Conservation (phyloP, 1,139 yeast species). For the Blastobotrys malaysiensis region DNA sequence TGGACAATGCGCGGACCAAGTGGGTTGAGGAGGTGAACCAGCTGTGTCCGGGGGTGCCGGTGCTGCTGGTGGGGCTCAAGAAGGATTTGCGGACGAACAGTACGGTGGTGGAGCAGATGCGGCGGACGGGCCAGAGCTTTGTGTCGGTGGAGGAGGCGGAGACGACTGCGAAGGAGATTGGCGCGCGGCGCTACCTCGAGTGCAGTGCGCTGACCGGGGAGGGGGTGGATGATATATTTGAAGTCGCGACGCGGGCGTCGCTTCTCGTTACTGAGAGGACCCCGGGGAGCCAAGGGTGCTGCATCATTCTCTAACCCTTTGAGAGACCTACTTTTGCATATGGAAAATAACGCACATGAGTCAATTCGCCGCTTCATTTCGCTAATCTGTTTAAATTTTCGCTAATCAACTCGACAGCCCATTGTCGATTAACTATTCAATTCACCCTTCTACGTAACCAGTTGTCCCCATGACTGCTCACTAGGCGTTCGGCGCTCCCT, state of each 20-base stretch:
- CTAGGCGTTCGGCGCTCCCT: too few species aligned
- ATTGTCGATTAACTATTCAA: not conserved
- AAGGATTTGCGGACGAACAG: constrained; percentile 82
- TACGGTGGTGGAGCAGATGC: constrained; percentile 66
- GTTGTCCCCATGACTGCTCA: too few species aligned
- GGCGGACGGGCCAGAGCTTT: constrained; percentile 70
- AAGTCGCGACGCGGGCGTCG: constrained; percentile 80
- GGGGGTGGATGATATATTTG: constrained; percentile 88
- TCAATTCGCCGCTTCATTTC: too few species aligned
- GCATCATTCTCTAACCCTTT: constrained; percentile 18
- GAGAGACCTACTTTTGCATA: not conserved
- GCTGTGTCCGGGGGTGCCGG: constrained; percentile 76
- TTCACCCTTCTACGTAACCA: too few species aligned
- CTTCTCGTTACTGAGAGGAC: constrained; percentile 30
- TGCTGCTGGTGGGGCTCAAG: constrained; percentile 85
- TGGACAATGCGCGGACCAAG: constrained; percentile 53
- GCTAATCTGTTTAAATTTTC: too few species aligned
- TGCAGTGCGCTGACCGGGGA: constrained; percentile 91
- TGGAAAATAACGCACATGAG: too few species aligned
- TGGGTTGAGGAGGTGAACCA: constrained; percentile 79
- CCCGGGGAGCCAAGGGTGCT: constrained; percentile 17
- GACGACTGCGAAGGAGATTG: constrained; percentile 78
- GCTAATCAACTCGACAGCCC: too few species aligned
- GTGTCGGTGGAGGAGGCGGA: constrained; percentile 76
- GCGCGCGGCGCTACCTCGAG: constrained; percentile 81